Conservation (phyloP, 2,329 filamentous ascomycete genomes). For the Aspergillus fructus region DNA sequence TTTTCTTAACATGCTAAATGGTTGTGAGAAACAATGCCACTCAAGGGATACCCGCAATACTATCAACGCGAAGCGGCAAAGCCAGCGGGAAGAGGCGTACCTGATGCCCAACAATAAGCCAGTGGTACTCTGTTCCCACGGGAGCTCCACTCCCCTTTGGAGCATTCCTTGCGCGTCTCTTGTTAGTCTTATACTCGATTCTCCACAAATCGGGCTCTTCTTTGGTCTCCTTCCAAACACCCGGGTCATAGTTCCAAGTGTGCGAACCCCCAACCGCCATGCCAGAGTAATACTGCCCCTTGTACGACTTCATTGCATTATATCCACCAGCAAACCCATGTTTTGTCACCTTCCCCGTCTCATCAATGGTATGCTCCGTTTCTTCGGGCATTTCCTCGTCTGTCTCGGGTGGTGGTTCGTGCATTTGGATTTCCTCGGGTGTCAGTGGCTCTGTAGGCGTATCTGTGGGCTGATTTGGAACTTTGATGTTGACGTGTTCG, state of each 20-base stretch:
- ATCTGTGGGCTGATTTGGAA: background rate
- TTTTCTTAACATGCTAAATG: constrained; percentile 32
- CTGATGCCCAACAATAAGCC: constrained; percentile 37
- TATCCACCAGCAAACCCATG: constrained; percentile 18
- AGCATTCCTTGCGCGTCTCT: constrained; percentile 31
- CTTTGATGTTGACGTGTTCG: background rate
- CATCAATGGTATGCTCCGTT: constrained; percentile 9
- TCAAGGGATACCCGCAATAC: no score
- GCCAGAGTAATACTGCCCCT: constrained; percentile 37
- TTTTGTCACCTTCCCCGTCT: background rate
- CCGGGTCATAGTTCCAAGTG: constrained; percentile 39
- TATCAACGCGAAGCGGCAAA: background rate
- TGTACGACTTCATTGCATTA: constrained; percentile 33
- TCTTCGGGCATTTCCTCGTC: constrained; percentile 23
- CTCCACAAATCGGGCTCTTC: constrained; percentile 37
- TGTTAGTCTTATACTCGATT: constrained; percentile 33
- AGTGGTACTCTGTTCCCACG: constrained; percentile 37
- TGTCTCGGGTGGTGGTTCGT: constrained; percentile 14
- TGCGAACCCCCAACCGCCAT: constrained; percentile 40
- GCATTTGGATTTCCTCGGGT: background rate
- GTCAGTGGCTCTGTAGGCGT: background rate
- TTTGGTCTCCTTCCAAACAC: constrained; percentile 37
- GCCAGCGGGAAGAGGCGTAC: constrained; percentile 11
- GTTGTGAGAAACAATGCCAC: background rate
- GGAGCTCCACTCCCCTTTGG: constrained; percentile 34